Conservation (phyloP, 179 eudicot genomes). For the Heliamphora pulchella region DNA sequence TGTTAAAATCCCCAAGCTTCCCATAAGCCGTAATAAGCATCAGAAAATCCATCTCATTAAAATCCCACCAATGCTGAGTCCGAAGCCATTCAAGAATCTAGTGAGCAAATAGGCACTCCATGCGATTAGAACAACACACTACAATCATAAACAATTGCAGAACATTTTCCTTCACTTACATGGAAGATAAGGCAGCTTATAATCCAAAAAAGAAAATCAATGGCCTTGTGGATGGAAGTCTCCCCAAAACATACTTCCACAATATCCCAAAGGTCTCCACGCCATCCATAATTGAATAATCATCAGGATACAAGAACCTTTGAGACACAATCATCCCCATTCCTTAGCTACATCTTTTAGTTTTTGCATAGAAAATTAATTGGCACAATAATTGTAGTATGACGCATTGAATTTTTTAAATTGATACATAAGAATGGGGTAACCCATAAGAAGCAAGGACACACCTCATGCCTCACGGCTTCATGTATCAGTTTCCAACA, state of each 20-base stretch:
- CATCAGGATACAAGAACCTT: background rate
- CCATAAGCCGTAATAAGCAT: conserved; percentile 93
- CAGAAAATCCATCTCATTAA: conserved; percentile 73
- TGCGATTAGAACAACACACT: background rate
- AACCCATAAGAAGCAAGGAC: background rate
- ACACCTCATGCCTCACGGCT: no score
- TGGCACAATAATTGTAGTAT: background rate
- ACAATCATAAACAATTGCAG: background rate
- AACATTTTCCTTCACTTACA: background rate
- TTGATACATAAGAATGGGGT: background rate
- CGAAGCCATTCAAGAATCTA: conserved; percentile 96
- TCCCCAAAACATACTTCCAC: background rate
- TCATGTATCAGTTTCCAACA: no score
- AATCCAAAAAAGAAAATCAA: background rate
- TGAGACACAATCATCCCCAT: background rate
- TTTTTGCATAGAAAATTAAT: background rate
- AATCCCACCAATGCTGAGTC: conserved; percentile 89
- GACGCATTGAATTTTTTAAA: background rate
- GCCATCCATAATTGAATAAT: background rate
- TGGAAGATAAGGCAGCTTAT: background rate
- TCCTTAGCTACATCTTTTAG: background rate
- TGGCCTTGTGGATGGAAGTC: no score
- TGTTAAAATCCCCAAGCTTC: conserved; percentile 70
- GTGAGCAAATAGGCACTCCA: conserved; percentile 8
- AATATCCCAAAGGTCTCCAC: background rate